These are phyloP conservation scores for Hemisphaericaspora lyxosophila DNA, from an alignment of 1,139 yeast species.

Conservation along the genomic window DNA sequence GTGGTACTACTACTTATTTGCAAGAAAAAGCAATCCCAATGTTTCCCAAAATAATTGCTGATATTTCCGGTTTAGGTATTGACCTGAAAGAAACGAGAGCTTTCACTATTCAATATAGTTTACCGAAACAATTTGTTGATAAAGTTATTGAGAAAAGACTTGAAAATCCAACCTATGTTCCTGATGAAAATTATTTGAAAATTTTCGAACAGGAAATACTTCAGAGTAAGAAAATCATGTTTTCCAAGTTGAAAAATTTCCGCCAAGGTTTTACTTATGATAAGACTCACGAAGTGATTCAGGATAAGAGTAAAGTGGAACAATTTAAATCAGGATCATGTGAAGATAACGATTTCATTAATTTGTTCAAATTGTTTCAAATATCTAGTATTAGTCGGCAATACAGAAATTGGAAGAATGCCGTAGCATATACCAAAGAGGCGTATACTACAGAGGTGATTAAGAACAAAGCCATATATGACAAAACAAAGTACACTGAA, in stretches of 20 bases:
- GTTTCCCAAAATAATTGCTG: conserved; percentile 64
- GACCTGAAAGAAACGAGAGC: conserved; percentile 42
- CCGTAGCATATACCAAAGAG: neutral
- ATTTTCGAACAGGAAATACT: conserved; percentile 21
- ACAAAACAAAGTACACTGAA: too few species aligned
- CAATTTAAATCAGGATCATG: conserved; percentile 11
- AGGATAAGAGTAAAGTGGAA: conserved; percentile 14
- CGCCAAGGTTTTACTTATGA: conserved; percentile 41
- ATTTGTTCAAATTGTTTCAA: conserved; percentile 29
- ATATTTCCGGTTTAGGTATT: conserved; percentile 58
- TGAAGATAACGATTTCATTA: conserved; percentile 21
- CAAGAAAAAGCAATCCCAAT: conserved; percentile 66
- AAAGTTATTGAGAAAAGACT: conserved; percentile 22
- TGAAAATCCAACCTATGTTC: conserved; percentile 17
- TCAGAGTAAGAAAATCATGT: conserved; percentile 16
- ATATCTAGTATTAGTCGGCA: conserved; percentile 22
- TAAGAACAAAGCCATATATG: too few species aligned
- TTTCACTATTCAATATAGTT: conserved; percentile 30
- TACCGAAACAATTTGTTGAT: conserved; percentile 27
- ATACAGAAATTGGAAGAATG: conserved; percentile 8
- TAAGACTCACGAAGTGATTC: conserved; percentile 32
- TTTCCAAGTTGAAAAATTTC: conserved; percentile 23
- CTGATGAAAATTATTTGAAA: conserved; percentile 13
- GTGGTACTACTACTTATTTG: conserved; percentile 70
- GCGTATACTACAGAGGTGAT: too few species aligned